phyloP scores from a whole-genome alignment of 2,329 filamentous ascomycete species.

The Microdochium bolleyi region DNA sequence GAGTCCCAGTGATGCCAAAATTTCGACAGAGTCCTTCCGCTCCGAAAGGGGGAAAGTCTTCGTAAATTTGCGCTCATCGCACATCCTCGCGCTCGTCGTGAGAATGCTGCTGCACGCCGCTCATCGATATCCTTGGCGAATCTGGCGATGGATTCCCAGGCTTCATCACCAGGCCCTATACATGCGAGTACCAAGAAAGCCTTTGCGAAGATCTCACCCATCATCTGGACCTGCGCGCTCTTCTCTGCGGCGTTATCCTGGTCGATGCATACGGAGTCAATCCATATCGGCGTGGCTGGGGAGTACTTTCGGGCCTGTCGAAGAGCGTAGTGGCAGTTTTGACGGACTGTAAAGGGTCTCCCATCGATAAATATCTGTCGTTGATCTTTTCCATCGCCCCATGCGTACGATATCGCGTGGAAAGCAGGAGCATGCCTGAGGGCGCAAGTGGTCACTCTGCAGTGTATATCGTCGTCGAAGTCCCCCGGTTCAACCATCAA shows the following conservation, averaged over 20 bases:
- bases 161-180: background rate
- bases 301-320: background rate
- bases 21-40: background rate
- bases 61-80: background rate
- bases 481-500: background rate
- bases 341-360: background rate
- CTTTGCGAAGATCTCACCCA: slow-evolving; percentile 1
- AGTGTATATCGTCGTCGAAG: background rate
- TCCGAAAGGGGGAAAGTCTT: background rate
- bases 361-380: background rate
- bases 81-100: background rate
- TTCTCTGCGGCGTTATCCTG: background rate
- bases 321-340: background rate
- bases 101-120: background rate
- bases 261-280: slow-evolving; percentile 5
- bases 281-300: slow-evolving; percentile 1
- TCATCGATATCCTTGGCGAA: background rate
- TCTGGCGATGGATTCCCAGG: background rate
- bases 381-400: background rate
- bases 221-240: background rate
- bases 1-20: background rate
- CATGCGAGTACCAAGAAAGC: background rate
- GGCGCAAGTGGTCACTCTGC: background rate
- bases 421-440: background rate
- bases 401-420: background rate